Base-by-base conservation (phyloP, 305 asterid genomes). In the Ruellia speciosa region DNA sequence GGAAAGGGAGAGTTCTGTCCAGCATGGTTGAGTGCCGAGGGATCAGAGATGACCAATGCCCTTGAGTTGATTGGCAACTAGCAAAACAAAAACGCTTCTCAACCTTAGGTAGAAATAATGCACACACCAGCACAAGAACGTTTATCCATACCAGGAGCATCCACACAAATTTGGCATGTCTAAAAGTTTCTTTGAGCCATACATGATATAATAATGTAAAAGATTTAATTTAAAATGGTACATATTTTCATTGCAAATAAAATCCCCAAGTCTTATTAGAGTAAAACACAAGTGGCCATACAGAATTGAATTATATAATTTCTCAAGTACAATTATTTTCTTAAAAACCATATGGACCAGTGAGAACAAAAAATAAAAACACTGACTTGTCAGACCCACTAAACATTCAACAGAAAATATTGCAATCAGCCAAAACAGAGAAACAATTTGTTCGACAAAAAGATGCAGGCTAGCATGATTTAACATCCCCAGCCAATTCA, bases 1-100 rank as follows among this genome's bases (percentile, higher is more conserved):
- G 60, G 33, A 48, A 58, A 63, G 15, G 67, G 52, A 16, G 45
- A 43, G 65, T 40, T 68, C 34, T 66, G 70, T 50, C 68, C 72
- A 24, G 31, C 31, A 24, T 24, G 31, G 31, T 24, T 24, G 2
- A 24, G 31, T 50, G 64, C 55, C 60, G 69, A 14, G 14, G 63
- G 66, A 46, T 52, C 61, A 14, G 70, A 49, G 43, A 66, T 46
- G 55, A 57, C 63, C 54, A 70, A 40, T 33, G 69, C 63, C 49
- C 57, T 69, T 10, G 72, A 66, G 58, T 66, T 51, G 60, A 41
- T 66, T 50, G 58, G 39, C 60, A 62, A 39, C 78, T 72, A 70
- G 56, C 56, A 64, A 39, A 52, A 63, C 37, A 66, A 63, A 24
- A 24, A 24, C 17, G 45, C 39, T 54, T 45, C 37, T 37, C 41